Evolutionary conservation across 2,329 filamentous ascomycete species (phyloP).

Genomic region (Botrytis pseudocinerea): DNA sequence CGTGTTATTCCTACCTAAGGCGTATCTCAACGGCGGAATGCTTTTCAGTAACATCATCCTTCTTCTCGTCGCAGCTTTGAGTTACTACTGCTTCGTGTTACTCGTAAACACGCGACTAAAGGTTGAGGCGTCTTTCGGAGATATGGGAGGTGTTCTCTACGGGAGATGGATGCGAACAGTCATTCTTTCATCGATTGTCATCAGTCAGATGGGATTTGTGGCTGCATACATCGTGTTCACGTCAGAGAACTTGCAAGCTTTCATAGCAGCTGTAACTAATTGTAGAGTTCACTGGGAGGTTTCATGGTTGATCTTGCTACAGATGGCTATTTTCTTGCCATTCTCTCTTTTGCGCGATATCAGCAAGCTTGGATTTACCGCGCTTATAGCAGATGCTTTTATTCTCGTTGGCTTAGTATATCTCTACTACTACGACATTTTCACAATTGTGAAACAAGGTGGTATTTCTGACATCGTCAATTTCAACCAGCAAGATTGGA

Average conservation of each 20-base stretch:
- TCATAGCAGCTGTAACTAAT: slow-evolving; percentile 86
- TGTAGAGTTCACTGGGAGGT: slow-evolving; percentile 85
- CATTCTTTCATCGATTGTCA: slow-evolving; percentile 88
- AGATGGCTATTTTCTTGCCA: slow-evolving; percentile 92
- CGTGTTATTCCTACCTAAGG: slow-evolving; percentile 87
- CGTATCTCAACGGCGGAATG: slow-evolving; percentile 96
- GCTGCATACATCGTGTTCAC: slow-evolving; percentile 97
- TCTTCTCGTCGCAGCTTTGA: slow-evolving; percentile 79
- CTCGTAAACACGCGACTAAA: slow-evolving; percentile 83
- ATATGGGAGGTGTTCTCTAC: slow-evolving; percentile 90
- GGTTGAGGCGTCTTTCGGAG: slow-evolving; percentile 93
- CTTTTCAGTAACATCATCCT: slow-evolving; percentile 91
- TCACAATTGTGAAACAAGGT: slow-evolving; percentile 71
- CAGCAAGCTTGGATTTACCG: slow-evolving; percentile 94
- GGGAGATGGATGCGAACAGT: slow-evolving; percentile 85
- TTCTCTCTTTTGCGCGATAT: slow-evolving; percentile 94
- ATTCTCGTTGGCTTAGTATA: slow-evolving; percentile 91
- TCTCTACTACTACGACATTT: slow-evolving; percentile 91
- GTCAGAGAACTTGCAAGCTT: slow-evolving; percentile 91
- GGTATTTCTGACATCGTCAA: slow-evolving; percentile 82
- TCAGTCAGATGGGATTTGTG: slow-evolving; percentile 94
- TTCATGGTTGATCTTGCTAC: slow-evolving; percentile 87
- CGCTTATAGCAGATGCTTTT: slow-evolving; percentile 89
- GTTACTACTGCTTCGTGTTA: slow-evolving; percentile 97
- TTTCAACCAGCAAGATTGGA: slow-evolving; percentile 93